Base-by-base conservation (phyloP, 305 asterid species). In the Fraxinus velutina region DNA sequence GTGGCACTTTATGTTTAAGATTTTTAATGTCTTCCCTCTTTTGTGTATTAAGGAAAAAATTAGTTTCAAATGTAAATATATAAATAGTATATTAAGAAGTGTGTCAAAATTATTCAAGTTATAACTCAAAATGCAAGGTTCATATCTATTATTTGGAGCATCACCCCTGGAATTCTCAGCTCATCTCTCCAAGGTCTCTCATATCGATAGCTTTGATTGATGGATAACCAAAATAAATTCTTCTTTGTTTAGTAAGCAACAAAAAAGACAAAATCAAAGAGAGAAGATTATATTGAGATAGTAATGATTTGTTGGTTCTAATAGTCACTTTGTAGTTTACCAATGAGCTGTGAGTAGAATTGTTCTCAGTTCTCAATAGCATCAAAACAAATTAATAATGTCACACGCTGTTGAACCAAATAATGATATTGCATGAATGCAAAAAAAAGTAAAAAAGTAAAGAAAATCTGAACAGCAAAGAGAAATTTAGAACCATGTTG, bases 401-500 rank as follows among this genome's bases (percentile, higher is more conserved):
- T 8, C 36, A 81, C 27, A 6, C 10, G 0, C 12, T 27, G 50
- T 72, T 80, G 30, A 80, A 12, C 75, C 75, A 75, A 77, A 76
- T 76, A 37, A 77, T 39, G 72, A 75, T 27, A 34, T 55, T 19
- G 15, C 32, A 36, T 34, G 73, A 75, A 32, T 7, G 27, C 30
- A 77, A 34, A 39, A 73, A 32, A 50, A 39, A 30, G 8, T 73
- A 73, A 44, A 34, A 47, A 60, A 60, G 80, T 50, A 57, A 13
- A 44, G 71, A 74, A 36, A 83, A 5, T 70, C 29, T 50, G 55
- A 44, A 30, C 68, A 70, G 36, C 17, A 33, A 29, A 78, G 34
- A 81, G 44, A 75, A 66, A 81, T 36, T 29, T 2, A 62, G 33
- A 81, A 87, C 80, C 27, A 33, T 19, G 50, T 73, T 80, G 82